Percentiles rank a stretch among this genome's conserved stretches.
phyloP scores from a whole-genome alignment of 257 asterid genomes.

The Anisodus tanguticus region DNA sequence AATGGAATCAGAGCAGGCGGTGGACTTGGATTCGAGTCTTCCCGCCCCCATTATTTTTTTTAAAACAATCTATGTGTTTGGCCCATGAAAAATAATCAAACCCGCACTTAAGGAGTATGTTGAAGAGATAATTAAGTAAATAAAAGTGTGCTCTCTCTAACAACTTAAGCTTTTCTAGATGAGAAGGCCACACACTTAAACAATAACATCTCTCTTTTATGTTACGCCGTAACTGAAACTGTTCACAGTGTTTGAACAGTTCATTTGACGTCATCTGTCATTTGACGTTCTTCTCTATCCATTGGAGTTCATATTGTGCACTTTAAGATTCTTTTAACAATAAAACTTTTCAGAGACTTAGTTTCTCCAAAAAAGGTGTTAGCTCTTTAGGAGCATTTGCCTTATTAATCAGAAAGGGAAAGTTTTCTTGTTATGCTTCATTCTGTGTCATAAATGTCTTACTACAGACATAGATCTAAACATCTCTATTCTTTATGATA shows the following conservation, averaged over 20 bases:
- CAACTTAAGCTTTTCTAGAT: background rate
- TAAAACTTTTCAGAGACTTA: background rate
- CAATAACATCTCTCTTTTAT: background rate
- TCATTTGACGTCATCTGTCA: background rate
- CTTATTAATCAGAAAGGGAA: constrained; percentile 16
- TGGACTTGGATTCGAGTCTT: background rate
- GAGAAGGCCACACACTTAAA: background rate
- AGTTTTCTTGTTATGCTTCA: constrained; percentile 17
- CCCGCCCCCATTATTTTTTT: background rate
- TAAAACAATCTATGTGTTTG: background rate
- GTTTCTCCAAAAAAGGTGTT: background rate
- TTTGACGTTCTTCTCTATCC: background rate
- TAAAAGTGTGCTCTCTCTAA: background rate
- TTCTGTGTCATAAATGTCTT: constrained; percentile 10
- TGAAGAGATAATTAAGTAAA: background rate
- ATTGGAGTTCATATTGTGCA: background rate
- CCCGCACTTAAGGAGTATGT: background rate
- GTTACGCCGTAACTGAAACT: constrained; percentile 13
- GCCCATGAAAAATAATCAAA: background rate
- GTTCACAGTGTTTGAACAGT: background rate
- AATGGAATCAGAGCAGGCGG: background rate
- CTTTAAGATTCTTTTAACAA: background rate
- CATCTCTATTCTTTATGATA: constrained; percentile 4
- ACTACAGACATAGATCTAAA: background rate
- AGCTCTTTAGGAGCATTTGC: background rate